These are phyloP conservation scores for Gracilaria gracilis DNA, from an alignment of 23 red algal genomes.

Conservation along the genomic window DNA sequence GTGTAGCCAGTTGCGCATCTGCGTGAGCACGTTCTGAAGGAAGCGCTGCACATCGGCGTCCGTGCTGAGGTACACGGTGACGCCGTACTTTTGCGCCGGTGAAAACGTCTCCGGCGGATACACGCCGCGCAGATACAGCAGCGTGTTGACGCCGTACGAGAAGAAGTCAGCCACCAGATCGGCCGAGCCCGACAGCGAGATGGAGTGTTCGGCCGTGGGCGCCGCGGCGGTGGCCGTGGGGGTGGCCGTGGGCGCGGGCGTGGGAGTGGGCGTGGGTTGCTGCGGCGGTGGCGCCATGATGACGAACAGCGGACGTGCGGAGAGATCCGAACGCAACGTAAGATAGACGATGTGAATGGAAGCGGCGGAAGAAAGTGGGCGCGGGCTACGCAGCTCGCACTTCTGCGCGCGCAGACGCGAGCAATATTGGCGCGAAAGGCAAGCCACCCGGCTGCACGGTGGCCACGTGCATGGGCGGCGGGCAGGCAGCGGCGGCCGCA, in stretches of 20 bases:
- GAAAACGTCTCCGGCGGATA: conserved; percentile 94
- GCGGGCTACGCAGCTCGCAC: no score
- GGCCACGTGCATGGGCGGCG: no score
- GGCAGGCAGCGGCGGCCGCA: no score
- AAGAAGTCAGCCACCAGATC: conserved; percentile 95
- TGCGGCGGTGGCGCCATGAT: background rate
- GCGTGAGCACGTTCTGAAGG: conserved; percentile 69
- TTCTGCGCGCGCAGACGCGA: no score
- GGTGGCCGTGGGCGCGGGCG: background rate
- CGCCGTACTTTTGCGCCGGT: conserved; percentile 87
- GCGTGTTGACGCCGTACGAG: conserved; percentile 83
- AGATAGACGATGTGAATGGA: no score
- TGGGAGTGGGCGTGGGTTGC: background rate
- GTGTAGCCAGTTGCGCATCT: conserved; percentile 82
- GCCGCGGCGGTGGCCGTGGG: background rate
- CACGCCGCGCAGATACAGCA: conserved; percentile 95
- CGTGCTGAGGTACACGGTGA: conserved; percentile 83
- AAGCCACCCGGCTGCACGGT: no score
- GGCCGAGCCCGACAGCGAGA: conserved; percentile 83
- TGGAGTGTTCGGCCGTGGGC: conserved; percentile 47
- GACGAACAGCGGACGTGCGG: background rate
- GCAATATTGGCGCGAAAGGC: no score
- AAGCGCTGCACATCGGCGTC: conserved; percentile 80
- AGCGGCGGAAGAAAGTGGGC: no score
- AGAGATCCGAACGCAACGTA: no score